Percentiles rank a stretch among this genome's conserved stretches.
phyloP scores from a whole-genome alignment of 2,329 filamentous ascomycete species.

The Leptographium procerum region DNA sequence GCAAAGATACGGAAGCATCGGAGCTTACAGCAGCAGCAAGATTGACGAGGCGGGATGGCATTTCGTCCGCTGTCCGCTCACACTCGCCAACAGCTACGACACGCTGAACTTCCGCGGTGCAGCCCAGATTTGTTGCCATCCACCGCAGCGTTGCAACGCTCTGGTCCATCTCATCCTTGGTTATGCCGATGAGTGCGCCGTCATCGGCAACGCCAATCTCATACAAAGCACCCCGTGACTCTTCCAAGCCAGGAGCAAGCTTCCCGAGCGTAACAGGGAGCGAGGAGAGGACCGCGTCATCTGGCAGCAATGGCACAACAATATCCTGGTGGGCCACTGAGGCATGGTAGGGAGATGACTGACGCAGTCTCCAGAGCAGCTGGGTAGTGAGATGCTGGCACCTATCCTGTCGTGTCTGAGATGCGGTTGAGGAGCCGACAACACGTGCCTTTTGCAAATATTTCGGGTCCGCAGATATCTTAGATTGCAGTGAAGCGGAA shows the following conservation, averaged over 20 bases:
- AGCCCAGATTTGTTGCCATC: constrained; percentile 90
- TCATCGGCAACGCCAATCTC: constrained; percentile 96
- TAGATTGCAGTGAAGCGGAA: constrained; percentile 20
- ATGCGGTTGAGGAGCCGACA: constrained; percentile 13
- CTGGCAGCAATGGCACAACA: constrained; percentile 58
- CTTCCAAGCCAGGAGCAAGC: constrained; percentile 70
- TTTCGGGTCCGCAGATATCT: constrained; percentile 16
- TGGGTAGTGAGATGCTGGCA: constrained; percentile 91
- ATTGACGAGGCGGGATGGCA: neutral
- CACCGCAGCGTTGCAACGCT: constrained; percentile 73
- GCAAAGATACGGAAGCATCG: constrained; percentile 2
- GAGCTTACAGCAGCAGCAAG: constrained; percentile 12
- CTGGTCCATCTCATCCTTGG: constrained; percentile 84
- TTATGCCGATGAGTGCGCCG: constrained; percentile 78
- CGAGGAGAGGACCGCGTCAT: constrained; percentile 40
- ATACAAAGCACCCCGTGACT: constrained; percentile 86
- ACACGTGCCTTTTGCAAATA: constrained; percentile 15
- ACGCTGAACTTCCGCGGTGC: constrained; percentile 68
- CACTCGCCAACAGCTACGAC: constrained; percentile 79
- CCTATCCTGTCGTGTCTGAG: constrained; percentile 68
- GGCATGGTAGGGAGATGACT: constrained; percentile 84
- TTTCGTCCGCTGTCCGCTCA: constrained; percentile 49
- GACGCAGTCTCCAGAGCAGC: constrained; percentile 85
- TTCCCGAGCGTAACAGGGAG: constrained; percentile 39
- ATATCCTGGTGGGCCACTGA: constrained; percentile 60